A percentile compares a stretch with the other conserved stretches of the same genome.
phyloP scores from a whole-genome alignment of 2,329 filamentous ascomycete genomes.

The Gnomoniopsis smithogilvyi region DNA sequence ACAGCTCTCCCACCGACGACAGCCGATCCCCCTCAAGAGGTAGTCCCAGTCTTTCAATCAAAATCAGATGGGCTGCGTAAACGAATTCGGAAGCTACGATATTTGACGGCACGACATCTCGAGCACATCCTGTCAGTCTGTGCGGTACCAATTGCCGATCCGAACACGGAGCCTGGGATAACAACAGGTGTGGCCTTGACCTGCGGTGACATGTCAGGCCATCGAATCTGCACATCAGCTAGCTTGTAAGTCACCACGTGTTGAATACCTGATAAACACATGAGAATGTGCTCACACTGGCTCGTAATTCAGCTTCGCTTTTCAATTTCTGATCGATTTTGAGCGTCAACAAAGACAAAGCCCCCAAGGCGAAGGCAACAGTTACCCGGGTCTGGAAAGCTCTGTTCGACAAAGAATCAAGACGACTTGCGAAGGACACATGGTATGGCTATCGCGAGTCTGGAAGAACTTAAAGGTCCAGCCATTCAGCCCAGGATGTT shows the following conservation, averaged over 20 bases:
- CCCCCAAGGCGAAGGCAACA: neutral
- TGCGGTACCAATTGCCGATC: neutral
- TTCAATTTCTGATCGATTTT: neutral
- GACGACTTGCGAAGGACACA: neutral
- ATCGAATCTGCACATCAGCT: neutral
- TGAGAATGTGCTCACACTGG: neutral
- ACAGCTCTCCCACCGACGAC: no score
- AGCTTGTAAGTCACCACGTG: neutral
- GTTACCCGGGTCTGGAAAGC: neutral
- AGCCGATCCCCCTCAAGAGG: no score
- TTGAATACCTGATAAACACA: neutral
- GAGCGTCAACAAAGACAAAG: neutral
- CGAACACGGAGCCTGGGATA: neutral
- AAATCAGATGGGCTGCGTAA: no score
- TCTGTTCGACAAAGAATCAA: neutral
- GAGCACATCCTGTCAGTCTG: constrained; percentile 3
- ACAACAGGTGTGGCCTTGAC: neutral
- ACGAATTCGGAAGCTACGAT: neutral
- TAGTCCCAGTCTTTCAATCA: no score
- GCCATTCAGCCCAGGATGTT: neutral
- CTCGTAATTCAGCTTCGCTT: neutral
- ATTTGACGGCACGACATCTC: neutral
- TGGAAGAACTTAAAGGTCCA: neutral
- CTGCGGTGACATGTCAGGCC: constrained; percentile 9
- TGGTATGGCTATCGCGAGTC: neutral